phyloP scores from a whole-genome alignment of 305 asterid species.

The Ilex paraguariensis region DNA sequence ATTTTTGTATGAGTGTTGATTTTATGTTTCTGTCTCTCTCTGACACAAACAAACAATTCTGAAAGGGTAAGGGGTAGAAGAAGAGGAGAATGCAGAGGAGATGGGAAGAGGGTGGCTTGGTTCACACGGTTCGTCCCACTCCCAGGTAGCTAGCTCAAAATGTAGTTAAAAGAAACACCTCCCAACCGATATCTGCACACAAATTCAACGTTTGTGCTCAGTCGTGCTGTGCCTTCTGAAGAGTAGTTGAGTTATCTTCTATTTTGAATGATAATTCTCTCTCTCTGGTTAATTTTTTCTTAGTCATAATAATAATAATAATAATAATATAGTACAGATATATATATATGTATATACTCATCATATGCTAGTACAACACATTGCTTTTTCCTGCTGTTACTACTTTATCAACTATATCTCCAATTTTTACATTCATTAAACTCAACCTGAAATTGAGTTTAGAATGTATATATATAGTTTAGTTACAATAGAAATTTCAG shows the following conservation, averaged over 20 bases:
- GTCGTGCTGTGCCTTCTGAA: constrained; percentile 22
- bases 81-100: neutral
- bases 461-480: too few relatives aligned
- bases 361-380: too few relatives aligned
- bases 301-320: too few relatives aligned
- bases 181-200: constrained; percentile 49
- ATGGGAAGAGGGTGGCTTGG: constrained; percentile 9
- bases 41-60: neutral
- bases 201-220: constrained; percentile 43
- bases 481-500: too few relatives aligned
- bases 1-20: neutral
- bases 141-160: neutral
- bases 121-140: constrained; percentile 34
- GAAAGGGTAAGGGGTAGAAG: neutral
- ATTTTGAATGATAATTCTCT: neutral
- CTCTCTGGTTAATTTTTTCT: too few relatives aligned
- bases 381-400: too few relatives aligned
- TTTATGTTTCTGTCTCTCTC: neutral
- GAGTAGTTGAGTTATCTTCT: constrained; percentile 25
- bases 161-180: constrained; percentile 46
- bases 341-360: too few relatives aligned
- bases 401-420: neutral
- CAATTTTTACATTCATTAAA: neutral
- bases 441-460: neutral
- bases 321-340: too few relatives aligned